Evolutionary conservation across 441 rosid species (phyloP).

Genomic region (Pelargonium myrrhifolium): DNA sequence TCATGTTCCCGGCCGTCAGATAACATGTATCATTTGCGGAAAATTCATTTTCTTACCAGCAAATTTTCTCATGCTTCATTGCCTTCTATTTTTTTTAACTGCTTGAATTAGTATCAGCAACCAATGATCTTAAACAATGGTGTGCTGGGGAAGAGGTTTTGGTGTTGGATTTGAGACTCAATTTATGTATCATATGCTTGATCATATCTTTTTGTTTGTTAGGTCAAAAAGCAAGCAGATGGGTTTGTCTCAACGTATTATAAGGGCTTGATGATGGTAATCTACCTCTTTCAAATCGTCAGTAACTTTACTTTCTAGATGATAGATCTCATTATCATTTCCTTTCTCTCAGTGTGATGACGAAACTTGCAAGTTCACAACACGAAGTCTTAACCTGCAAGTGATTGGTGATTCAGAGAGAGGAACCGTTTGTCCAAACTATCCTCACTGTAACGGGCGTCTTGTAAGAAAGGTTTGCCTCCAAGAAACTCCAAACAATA

Average conservation of each 20-base stretch:
- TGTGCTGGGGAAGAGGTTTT: background rate
- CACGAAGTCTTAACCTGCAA: constrained; percentile 55
- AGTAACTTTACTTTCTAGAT: background rate
- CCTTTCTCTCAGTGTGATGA: constrained; percentile 70
- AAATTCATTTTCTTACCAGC: no score
- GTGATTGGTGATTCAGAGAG: constrained; percentile 73
- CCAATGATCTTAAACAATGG: background rate
- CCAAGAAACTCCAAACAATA: background rate
- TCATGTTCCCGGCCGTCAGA: no score
- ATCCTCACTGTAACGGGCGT: constrained; percentile 81
- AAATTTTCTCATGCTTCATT: background rate
- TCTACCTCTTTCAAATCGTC: constrained; percentile 3
- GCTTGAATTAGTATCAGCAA: background rate
- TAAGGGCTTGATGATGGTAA: constrained; percentile 89
- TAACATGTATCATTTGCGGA: no score
- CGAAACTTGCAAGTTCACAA: constrained; percentile 76
- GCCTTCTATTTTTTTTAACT: background rate
- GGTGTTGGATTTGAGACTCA: background rate
- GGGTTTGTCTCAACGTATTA: constrained; percentile 65
- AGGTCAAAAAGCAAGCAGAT: constrained; percentile 84
- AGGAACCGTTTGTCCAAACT: constrained; percentile 88
- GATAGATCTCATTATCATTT: constrained; percentile 6
- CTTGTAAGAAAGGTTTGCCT: constrained; percentile 62
- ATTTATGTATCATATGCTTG: background rate
- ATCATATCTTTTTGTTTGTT: constrained; percentile 20